Evolutionary conservation across 331 rosid genomes (phyloP), one percentile per base, ranked within the genome.

Genomic region (Quercus lobata): DNA sequence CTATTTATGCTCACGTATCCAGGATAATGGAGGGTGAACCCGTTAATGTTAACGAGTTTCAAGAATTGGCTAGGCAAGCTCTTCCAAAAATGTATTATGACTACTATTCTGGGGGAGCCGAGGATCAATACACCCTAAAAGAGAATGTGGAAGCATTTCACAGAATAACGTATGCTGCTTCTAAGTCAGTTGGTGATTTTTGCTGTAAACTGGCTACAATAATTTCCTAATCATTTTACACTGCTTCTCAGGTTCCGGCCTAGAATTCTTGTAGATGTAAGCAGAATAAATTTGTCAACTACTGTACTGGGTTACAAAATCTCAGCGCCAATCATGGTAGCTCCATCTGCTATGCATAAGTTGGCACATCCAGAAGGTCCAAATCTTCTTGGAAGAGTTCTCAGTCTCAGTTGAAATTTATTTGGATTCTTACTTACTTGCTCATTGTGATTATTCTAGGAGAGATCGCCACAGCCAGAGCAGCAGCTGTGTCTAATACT

Each of bases 391-490:
- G 25, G 24, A 30, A 69, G n/a, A 30, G 11, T 12, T 46, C 54
- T 46, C 54, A 46, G 10, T 72, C 22, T 69, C 32, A 7, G 57
- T 22, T 41, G 71, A 79, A 29, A 52, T 35, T 83, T 61, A 6
- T 7, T 15, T 34, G 22, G 57, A 25, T 6, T 29, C 66, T 63
- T 49, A 57, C 0, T 49, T 69, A 10, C 56, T 44, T 79, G 22
- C 74, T 35, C 6, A 44, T 63, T 12, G 17, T 46, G 5, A 46
- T 58, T 83, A 37, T 4, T 79, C 3, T 83, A 89, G 96, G 93
- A 57, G 96, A 91, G 84, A 84, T 77, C 7, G 93, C 93, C 76
- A 87, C 96, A 14, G 96, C 96, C 65, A 86, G 87, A 85, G 96
- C 91, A 19, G 90, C 93, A 19, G 91, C 90, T 73, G 84, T 89